Percentiles rank a stretch among this genome's conserved stretches.
phyloP scores from a whole-genome alignment of 345 rosid genomes.

The Aquilaria malaccensis region DNA sequence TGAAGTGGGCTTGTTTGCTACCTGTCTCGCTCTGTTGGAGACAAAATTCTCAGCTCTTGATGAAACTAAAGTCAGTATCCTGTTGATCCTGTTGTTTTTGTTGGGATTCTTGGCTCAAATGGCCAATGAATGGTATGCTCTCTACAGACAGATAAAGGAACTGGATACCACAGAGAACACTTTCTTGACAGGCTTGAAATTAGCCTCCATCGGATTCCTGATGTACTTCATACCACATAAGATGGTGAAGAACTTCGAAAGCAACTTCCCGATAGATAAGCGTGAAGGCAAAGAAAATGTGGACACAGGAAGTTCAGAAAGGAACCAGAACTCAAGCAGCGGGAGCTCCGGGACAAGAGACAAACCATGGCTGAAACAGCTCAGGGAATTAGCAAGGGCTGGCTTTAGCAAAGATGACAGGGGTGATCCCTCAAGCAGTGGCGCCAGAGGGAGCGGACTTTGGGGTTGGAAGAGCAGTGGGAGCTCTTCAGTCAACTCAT shows the following conservation, averaged over 20 bases:
- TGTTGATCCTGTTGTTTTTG: conserved; percentile 61
- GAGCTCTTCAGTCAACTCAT: conserved; percentile 42
- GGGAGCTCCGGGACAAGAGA: conserved; percentile 57
- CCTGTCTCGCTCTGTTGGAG: conserved; percentile 39
- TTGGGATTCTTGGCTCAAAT: conserved; percentile 54
- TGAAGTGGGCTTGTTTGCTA: conserved; percentile 51
- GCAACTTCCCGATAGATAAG: conserved; percentile 32
- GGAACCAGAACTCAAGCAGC: conserved; percentile 44
- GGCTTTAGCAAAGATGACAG: conserved; percentile 62
- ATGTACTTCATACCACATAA: conserved; percentile 44
- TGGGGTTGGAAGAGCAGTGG: conserved; percentile 60
- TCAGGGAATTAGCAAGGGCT: conserved; percentile 71
- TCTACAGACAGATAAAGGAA: conserved; percentile 54
- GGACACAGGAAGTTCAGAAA: conserved; percentile 32
- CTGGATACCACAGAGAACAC: conserved; percentile 44
- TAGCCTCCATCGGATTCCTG: conserved; percentile 56
- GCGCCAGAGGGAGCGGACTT: conserved; percentile 58
- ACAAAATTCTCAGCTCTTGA: conserved; percentile 27
- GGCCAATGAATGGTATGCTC: conserved; percentile 64
- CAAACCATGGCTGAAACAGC: conserved; percentile 65
- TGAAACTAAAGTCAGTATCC: conserved; percentile 48
- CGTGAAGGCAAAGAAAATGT: conserved; percentile 22
- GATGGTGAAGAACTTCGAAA: conserved; percentile 29
- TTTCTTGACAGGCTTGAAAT: conserved; percentile 51
- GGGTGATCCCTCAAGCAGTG: conserved; percentile 71